Percentiles rank a stretch among this genome's conserved stretches.
Conservation (phyloP, 2,329 filamentous ascomycete genomes). For the Exophiala aquamarina region DNA sequence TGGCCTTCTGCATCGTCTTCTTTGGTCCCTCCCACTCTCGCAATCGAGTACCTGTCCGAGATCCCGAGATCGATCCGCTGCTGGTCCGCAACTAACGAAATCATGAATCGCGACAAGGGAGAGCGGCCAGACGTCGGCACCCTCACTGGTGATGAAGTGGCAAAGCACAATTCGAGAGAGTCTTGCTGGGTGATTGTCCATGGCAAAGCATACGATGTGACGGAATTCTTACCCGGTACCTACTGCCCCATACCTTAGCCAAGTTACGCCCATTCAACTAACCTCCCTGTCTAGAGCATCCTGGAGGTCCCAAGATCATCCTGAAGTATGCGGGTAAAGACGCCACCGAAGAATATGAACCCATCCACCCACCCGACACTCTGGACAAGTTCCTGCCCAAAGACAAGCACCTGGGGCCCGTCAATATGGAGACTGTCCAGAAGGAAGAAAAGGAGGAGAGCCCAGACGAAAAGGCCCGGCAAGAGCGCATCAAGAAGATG, state of each 20-base stretch:
- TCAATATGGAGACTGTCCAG: slow-evolving; percentile 70
- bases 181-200: slow-evolving; percentile 93
- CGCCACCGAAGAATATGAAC: slow-evolving; percentile 87
- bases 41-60: background rate
- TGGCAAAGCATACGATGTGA: slow-evolving; percentile 86
- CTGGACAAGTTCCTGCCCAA: slow-evolving; percentile 77
- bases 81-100: slow-evolving; percentile 7
- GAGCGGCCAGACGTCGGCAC: slow-evolving; percentile 31
- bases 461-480: slow-evolving; percentile 71
- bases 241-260: slow-evolving; percentile 1
- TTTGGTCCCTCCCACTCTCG: slow-evolving; percentile 13
- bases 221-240: slow-evolving; percentile 69
- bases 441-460: slow-evolving; percentile 55
- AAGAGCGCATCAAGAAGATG: slow-evolving; percentile 72
- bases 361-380: slow-evolving; percentile 85
- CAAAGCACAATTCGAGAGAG: slow-evolving; percentile 75
- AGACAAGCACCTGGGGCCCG: slow-evolving; percentile 83
- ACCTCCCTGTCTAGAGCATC: slow-evolving; percentile 63
- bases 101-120: slow-evolving; percentile 24
- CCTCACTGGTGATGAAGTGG: slow-evolving; percentile 58
- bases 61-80: slow-evolving; percentile 14
- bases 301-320: slow-evolving; percentile 88
- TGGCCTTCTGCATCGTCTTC: slow-evolving; percentile 23
- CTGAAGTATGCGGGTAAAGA: slow-evolving; percentile 96
- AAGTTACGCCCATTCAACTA: too few species aligned